Evolutionary conservation across 1,284 basidiomycete genomes (phyloP), one percentile per base, ranked within the genome.

Genomic region (Rhodotorula sp.): DNA sequence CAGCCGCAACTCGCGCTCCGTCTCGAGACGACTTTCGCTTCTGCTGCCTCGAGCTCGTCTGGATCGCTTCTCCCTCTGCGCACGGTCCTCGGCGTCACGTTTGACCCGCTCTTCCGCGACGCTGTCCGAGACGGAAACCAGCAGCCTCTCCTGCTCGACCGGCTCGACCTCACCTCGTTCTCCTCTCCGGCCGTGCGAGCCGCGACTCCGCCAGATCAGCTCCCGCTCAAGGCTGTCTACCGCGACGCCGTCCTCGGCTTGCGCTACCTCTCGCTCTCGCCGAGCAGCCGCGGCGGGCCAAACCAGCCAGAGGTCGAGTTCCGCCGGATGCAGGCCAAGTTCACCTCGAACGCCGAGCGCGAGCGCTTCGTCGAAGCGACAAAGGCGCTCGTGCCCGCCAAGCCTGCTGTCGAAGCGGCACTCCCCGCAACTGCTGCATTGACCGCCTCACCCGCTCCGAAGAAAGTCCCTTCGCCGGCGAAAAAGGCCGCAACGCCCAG

Each of bases 181-280:
- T 72, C 70, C 1, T 41, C 59, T 4, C 63, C 63, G 12, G 13
- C 44, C 8, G 41, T 66, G 44, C 55, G 63, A 5, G 23, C 49
- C 13, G 63, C 34, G 2, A 68, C 63, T 7, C 70, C 70, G 3
- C 5, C 17, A 0, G 64, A 68, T 46, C 66, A 72, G 45, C 49
- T 72, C 16, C 70, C 70, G 12, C 66, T 72, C 60, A 72, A 72
- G 46, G 66, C 63, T 0, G 70, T 72, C 25, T 72, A 65, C 66
- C 57, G 64, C 12, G 66, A 68, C 44, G 66, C 67, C 7, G 60
- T 63, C 21, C 53, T 72, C 49, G 70, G 66, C 1, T 4, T 72
- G 34, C n/a, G 70, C 27, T 72, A 72, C 56, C n/a, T 72, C 45
- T 19, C 42, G 34, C 60, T 62, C 7, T 41, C 42, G 23, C 19